A percentile compares a stretch with the other conserved stretches of the same genome.
phyloP scores from a whole-genome alignment of 495 filamentous ascomycete genomes.

The Usnea hakonensis region DNA sequence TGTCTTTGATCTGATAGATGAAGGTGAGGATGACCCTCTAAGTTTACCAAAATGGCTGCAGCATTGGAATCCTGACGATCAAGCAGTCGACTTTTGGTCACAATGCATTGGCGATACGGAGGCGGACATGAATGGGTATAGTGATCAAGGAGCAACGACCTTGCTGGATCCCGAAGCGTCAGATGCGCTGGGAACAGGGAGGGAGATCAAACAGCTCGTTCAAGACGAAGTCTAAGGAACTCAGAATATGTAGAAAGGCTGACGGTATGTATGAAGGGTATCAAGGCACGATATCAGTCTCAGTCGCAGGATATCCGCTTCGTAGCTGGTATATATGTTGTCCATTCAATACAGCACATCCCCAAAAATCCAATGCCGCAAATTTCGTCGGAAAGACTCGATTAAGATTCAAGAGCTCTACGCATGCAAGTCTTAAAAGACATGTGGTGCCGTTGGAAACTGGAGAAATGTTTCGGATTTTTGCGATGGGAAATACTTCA shows the following conservation, averaged over 20 bases:
- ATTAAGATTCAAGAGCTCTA: neutral
- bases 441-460: neutral
- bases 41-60: neutral
- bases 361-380: no score
- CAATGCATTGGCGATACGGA: conserved; percentile 15
- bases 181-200: conserved; percentile 10
- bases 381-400: no score
- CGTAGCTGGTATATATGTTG: neutral
- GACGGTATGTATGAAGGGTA: neutral
- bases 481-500: neutral
- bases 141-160: conserved; percentile 10
- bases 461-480: neutral
- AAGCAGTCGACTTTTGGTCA: conserved; percentile 23
- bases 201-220: conserved; percentile 21
- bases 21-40: neutral
- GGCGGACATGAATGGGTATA: conserved; percentile 15
- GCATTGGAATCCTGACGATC: conserved; percentile 63
- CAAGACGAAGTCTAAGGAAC: conserved; percentile 13
- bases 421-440: neutral
- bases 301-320: neutral
- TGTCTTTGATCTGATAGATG: conserved; percentile 78
- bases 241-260: neutral
- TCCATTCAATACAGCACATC: neutral
- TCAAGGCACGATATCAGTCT: no score
- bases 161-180: conserved; percentile 13